phyloP scores from a whole-genome alignment of 495 filamentous ascomycete genomes.

The Penicillium lagena region DNA sequence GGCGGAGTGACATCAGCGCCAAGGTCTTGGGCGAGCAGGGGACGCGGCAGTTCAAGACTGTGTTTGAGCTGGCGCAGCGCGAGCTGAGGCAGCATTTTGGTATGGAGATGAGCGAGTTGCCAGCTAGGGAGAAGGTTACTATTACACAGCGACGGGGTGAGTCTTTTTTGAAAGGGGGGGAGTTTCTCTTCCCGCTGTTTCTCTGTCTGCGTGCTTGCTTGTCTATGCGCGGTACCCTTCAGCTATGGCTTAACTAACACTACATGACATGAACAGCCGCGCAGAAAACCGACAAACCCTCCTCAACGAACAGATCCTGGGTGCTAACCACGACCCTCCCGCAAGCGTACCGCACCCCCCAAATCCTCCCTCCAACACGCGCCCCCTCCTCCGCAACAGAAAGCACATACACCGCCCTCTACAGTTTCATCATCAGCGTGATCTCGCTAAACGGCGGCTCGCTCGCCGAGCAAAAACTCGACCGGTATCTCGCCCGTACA shows the following conservation, averaged over 20 bases:
- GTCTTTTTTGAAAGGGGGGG: slow-evolving; percentile 1
- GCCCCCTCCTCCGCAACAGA: slow-evolving; percentile 60
- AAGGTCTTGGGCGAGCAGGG: slow-evolving; percentile 49
- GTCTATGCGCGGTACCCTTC: neutral
- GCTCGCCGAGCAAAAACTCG: slow-evolving; percentile 65
- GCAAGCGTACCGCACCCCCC: slow-evolving; percentile 50
- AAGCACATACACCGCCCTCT: slow-evolving; percentile 71
- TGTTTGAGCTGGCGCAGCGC: slow-evolving; percentile 63
- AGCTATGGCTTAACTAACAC: neutral
- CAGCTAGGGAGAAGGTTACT: slow-evolving; percentile 69
- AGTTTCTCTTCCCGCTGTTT: neutral
- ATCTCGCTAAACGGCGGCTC: slow-evolving; percentile 67
- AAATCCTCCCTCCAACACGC: slow-evolving; percentile 62
- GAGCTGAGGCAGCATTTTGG: slow-evolving; percentile 64
- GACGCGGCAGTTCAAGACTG: slow-evolving; percentile 53
- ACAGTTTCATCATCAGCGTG: slow-evolving; percentile 69
- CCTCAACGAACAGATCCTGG: slow-evolving; percentile 59
- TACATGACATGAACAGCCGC: slow-evolving; percentile 39
- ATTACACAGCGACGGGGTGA: slow-evolving; percentile 70
- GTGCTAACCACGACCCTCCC: slow-evolving; percentile 70
- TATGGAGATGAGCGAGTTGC: slow-evolving; percentile 81
- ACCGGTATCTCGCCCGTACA: slow-evolving; percentile 64
- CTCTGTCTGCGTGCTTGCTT: neutral
- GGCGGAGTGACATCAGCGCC: slow-evolving; percentile 67
- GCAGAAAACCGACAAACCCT: slow-evolving; percentile 44